Conservation (phyloP, 2,329 filamentous ascomycete genomes). For the Neofusicoccum kwambonambiense region DNA sequence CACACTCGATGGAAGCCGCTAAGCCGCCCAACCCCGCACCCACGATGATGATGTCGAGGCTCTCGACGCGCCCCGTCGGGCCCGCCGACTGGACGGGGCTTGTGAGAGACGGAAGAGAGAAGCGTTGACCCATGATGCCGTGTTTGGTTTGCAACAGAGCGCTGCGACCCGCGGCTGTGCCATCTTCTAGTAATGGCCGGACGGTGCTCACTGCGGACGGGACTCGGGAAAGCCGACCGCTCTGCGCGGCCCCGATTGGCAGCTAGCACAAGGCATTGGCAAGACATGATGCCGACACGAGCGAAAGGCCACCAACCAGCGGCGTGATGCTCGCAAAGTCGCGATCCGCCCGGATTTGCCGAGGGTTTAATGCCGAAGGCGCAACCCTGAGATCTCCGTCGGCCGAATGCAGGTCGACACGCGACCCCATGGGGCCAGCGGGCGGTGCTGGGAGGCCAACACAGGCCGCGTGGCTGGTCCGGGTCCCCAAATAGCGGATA, state of each 20-base stretch:
- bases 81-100: background rate
- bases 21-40: constrained; percentile 45
- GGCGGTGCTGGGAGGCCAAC: background rate
- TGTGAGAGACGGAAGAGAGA: background rate
- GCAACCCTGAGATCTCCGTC: background rate
- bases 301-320: background rate
- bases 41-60: constrained; percentile 24
- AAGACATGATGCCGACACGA: background rate
- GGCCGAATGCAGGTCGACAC: background rate
- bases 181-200: background rate
- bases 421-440: background rate
- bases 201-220: background rate
- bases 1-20: constrained; percentile 44
- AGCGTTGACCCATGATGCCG: background rate
- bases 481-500: background rate
- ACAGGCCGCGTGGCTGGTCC: background rate
- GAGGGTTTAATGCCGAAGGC: background rate
- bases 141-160: background rate
- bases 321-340: background rate
- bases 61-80: background rate
- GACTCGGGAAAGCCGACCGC: background rate
- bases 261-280: background rate
- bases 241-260: background rate
- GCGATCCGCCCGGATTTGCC: background rate
- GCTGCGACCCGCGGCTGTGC: background rate